phyloP scores from a whole-genome alignment of 345 rosid species.

The Erodium maritimum region DNA sequence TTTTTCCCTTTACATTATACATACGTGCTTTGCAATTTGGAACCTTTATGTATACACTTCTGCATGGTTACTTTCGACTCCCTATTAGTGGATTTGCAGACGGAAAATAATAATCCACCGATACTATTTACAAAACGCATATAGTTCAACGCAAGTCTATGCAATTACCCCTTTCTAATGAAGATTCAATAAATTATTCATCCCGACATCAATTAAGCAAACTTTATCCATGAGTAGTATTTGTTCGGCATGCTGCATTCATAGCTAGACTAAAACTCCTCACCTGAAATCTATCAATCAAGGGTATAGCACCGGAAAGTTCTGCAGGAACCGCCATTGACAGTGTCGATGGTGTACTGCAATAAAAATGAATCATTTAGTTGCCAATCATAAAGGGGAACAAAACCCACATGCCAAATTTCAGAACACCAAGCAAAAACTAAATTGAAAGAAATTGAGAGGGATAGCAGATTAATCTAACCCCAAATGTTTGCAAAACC shows the following conservation, averaged over 20 bases:
- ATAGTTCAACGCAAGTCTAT: too few species aligned
- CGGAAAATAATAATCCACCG: too few species aligned
- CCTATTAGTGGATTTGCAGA: too few species aligned
- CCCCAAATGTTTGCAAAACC: neutral
- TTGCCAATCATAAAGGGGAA: neutral
- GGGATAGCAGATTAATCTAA: neutral
- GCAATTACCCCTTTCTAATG: too few species aligned
- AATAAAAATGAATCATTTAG: neutral
- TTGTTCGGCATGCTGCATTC: neutral
- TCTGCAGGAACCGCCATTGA: conserved; percentile 69
- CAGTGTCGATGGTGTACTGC: conserved; percentile 39
- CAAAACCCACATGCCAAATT: neutral
- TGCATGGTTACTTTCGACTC: too few species aligned
- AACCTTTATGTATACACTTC: too few species aligned
- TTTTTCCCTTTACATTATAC: too few species aligned
- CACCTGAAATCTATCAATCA: conserved; percentile 90
- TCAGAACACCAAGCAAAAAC: neutral
- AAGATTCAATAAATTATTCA: neutral
- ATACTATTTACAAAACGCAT: too few species aligned
- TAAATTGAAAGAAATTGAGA: neutral
- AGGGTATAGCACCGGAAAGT: conserved; percentile 87
- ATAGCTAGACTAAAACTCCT: conserved; percentile 3
- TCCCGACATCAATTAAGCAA: neutral
- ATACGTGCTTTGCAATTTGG: too few species aligned
- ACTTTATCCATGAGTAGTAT: neutral